Percentiles rank a stretch among this genome's conserved stretches.
Evolutionary conservation across 352 stramenopile genomes (phyloP).

Genomic region (Globisporangium echinulatum): DNA sequence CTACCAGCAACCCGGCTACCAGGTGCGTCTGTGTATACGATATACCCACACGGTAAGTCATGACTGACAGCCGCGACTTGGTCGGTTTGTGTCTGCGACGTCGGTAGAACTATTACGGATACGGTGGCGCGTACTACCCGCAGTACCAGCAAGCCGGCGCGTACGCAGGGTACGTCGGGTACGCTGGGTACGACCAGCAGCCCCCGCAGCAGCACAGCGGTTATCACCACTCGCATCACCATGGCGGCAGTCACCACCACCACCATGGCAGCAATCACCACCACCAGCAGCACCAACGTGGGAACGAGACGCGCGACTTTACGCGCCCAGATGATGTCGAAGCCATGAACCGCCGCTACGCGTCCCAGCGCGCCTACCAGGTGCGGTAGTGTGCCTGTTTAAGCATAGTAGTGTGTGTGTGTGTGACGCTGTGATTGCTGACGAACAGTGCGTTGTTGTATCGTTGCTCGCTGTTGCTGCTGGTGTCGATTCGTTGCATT

Average conservation of each 20-base stretch:
- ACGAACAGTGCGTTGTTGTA: too few species aligned
- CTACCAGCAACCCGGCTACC: slow-evolving; percentile 15
- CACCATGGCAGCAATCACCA: slow-evolving; percentile 25
- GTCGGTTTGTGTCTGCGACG: background rate
- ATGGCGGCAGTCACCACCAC: slow-evolving; percentile 22
- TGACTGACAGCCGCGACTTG: background rate
- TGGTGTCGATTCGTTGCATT: background rate
- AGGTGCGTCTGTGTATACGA: background rate
- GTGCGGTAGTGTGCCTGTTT: slow-evolving; percentile 15
- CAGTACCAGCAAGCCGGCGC: slow-evolving; percentile 35
- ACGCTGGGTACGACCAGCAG: slow-evolving; percentile 45
- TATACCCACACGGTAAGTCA: background rate
- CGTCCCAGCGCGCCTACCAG: slow-evolving; percentile 73
- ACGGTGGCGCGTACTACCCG: slow-evolving; percentile 51
- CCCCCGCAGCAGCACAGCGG: slow-evolving; percentile 18
- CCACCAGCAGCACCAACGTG: slow-evolving; percentile 23
- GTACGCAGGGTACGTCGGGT: slow-evolving; percentile 37
- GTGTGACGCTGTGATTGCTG: slow-evolving; percentile 1
- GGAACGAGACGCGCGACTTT: slow-evolving; percentile 53
- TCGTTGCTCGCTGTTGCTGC: too few species aligned
- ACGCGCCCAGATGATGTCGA: slow-evolving; percentile 68
- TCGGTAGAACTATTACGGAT: slow-evolving; percentile 53
- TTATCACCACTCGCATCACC: slow-evolving; percentile 7
- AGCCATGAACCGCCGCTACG: slow-evolving; percentile 74
- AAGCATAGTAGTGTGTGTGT: slow-evolving; percentile 4